Conservation (phyloP, 495 filamentous ascomycete species). For the Hyaloscypha finlandica region DNA sequence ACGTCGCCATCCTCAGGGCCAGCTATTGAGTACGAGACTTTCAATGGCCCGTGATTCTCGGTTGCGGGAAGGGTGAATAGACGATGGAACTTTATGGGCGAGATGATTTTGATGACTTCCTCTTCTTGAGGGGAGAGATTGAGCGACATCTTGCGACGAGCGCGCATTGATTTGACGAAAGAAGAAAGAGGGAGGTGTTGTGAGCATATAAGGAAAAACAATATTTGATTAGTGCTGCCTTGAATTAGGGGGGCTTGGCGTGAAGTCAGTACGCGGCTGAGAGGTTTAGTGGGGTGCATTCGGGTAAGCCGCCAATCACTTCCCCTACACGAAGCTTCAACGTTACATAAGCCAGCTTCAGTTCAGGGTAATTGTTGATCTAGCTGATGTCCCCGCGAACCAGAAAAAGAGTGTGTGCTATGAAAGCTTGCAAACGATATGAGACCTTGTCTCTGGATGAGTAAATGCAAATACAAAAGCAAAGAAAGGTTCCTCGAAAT, state of each 20-base stretch:
- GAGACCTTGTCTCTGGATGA: neutral
- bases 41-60: conserved; percentile 22
- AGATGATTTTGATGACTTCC: conserved; percentile 15
- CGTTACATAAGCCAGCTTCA: neutral
- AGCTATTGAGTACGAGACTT: conserved; percentile 28
- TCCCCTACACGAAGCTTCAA: neutral
- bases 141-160: neutral
- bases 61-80: conserved; percentile 26
- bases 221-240: neutral
- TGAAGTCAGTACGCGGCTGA: neutral
- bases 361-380: no score
- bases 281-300: neutral
- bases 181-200: no score
- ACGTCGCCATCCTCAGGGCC: conserved; percentile 21
- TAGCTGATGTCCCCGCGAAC: neutral
- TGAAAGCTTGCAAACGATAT: neutral
- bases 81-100: conserved; percentile 24
- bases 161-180: neutral
- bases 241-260: neutral
- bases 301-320: neutral
- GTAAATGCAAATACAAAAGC: no score
- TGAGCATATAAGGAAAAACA: neutral
- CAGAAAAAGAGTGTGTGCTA: neutral
- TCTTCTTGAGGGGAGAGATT: conserved; percentile 4
- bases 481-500: no score